These are phyloP conservation scores for Quillaja saponaria DNA, from an alignment of 306 rosid genomes.

Conservation along the genomic window DNA sequence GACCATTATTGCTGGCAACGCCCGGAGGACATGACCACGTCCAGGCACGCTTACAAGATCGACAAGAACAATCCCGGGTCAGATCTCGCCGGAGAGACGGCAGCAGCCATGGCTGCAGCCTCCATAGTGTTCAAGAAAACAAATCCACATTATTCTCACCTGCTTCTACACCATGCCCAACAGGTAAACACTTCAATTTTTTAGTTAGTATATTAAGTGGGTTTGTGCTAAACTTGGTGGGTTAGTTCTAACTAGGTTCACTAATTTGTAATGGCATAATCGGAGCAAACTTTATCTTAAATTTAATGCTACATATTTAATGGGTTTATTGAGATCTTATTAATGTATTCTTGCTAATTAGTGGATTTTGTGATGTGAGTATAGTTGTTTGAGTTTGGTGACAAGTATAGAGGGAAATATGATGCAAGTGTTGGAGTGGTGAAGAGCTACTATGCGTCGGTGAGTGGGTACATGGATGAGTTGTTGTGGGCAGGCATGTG, in stretches of 20 bases:
- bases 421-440: constrained; percentile 77
- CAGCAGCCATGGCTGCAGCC: constrained; percentile 96
- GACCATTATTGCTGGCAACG: constrained; percentile 99
- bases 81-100: constrained; percentile 93
- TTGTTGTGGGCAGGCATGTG: constrained; percentile 95
- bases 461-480: constrained; percentile 97
- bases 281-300: background rate
- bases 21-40: constrained; percentile 97
- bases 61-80: constrained; percentile 84
- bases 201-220: background rate
- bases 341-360: background rate
- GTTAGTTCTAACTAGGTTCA: constrained; percentile 17
- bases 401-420: constrained; percentile 79
- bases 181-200: constrained; percentile 44
- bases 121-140: constrained; percentile 72
- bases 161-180: constrained; percentile 83
- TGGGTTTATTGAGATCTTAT: background rate
- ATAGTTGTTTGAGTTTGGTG: constrained; percentile 92
- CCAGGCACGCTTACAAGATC: constrained; percentile 86
- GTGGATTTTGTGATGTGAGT: background rate
- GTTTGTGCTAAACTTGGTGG: constrained; percentile 3
- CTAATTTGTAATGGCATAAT: constrained; percentile 1
- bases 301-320: constrained; percentile 8
- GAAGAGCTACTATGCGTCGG: constrained; percentile 96
- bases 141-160: constrained; percentile 83